Conservation (phyloP, 2,329 filamentous ascomycete genomes). For the Apiospora saccharicola region DNA sequence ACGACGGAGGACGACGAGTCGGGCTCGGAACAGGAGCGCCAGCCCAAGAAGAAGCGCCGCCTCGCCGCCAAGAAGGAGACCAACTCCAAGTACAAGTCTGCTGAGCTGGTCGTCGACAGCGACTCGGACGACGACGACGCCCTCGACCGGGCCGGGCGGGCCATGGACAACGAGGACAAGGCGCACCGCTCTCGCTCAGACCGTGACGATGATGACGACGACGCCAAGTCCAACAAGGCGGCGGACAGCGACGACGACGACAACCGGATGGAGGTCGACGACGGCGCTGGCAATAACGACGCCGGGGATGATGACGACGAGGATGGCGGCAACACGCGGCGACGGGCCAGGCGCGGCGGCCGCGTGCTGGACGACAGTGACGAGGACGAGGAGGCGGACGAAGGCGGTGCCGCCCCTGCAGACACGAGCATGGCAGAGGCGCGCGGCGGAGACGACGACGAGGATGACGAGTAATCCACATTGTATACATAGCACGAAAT, state of each 20-base stretch:
- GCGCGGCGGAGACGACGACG: conserved; percentile 45
- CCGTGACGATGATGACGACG: conserved; percentile 10
- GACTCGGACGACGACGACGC: conserved; percentile 60
- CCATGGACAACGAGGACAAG: conserved; percentile 44
- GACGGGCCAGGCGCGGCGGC: conserved; percentile 54
- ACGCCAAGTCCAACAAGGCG: conserved; percentile 33
- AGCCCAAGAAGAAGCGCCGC: conserved; percentile 69
- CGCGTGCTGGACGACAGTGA: conserved; percentile 62
- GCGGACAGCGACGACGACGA: conserved; percentile 42
- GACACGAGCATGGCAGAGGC: conserved; percentile 46
- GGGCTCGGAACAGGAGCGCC: conserved; percentile 57
- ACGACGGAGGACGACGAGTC: conserved; percentile 60
- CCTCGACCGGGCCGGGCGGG: conserved; percentile 55
- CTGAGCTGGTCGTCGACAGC: conserved; percentile 82
- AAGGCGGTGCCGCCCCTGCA: conserved; percentile 32
- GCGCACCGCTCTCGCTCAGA: conserved; percentile 3
- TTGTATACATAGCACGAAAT: conserved; percentile 20
- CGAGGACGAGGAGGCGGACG: conserved; percentile 52
- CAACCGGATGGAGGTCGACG: conserved; percentile 63
- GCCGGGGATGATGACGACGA: conserved; percentile 62
- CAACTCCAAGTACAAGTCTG: conserved; percentile 79
- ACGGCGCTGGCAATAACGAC: conserved; percentile 40
- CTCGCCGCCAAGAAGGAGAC: conserved; percentile 58
- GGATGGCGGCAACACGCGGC: conserved; percentile 49
- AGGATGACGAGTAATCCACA: conserved; percentile 26